Evolutionary conservation across 345 rosid genomes (phyloP), one percentile per base, ranked within the genome.

Genomic region (Corchorus olitorius): DNA sequence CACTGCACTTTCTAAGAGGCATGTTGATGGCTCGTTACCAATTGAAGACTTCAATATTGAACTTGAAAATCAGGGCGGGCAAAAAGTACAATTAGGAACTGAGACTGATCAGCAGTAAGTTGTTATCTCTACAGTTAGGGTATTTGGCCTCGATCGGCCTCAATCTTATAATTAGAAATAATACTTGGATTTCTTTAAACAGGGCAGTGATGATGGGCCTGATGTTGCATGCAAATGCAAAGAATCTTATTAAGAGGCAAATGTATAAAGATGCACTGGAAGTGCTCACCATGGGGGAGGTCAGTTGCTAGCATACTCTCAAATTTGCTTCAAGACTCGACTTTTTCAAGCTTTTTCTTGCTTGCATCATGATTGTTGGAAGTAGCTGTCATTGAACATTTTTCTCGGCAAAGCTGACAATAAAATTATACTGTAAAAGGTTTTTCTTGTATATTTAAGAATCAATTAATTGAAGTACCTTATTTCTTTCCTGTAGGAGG

Each of bases 201-300:
- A 93, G 99, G 82, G 94, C 97, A 8, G 85, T 88, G 68, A 92
- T 93, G 98, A 93, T 89, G 93, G 99, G 97, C 65, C 85, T 96
- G 84, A 91, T 93, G 93, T 90, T 96, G 75, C 97, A 96, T 72
- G 83, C 93, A 19, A 92, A 87, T 78, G 98, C 86, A 20, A 95
- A 95, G 82, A 86, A 83, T 45, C 78, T 93, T 52, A 86, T 96
- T 9, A 85, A 62, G 77, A 88, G 56, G 76, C 83, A 86, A 55
- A 84, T 83, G 92, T 92, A 83, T 77, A 76, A 83, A 65, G 98
- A 96, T 83, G 99, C 98, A 35, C 20, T 93, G 48, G 97, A 96
- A 87, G 94, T 92, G 74, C 98, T 96, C 61, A 83, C 85, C 52
- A 96, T 90, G 98, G 97, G 94, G 45, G 97, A 95, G 96, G 99